phyloP scores from a whole-genome alignment of 2,329 filamentous ascomycete species.

The Oidium heveae region DNA sequence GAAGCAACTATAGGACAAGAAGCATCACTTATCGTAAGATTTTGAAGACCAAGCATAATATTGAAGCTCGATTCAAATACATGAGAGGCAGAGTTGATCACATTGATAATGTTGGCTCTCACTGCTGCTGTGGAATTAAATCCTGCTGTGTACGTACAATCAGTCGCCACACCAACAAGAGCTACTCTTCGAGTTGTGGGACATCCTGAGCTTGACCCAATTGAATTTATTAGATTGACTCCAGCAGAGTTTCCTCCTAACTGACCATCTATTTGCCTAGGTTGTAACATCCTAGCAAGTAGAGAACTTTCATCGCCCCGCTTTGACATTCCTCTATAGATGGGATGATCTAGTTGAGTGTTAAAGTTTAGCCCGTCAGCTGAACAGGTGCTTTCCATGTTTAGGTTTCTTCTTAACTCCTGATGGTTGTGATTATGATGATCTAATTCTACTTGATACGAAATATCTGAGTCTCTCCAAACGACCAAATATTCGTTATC shows the following conservation, averaged over 20 bases:
- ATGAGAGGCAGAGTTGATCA: slow-evolving; percentile 68
- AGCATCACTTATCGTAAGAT: slow-evolving; percentile 51
- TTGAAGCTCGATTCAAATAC: slow-evolving; percentile 85
- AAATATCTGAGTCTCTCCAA: slow-evolving; percentile 74
- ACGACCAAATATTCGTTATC: slow-evolving; percentile 63
- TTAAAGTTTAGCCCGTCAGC: slow-evolving; percentile 68
- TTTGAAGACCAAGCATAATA: slow-evolving; percentile 72
- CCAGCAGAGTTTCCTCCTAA: slow-evolving; percentile 52
- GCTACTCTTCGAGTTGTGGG: slow-evolving; percentile 78
- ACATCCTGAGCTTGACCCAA: slow-evolving; percentile 66
- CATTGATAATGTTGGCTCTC: slow-evolving; percentile 49
- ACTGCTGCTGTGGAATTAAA: slow-evolving; percentile 43
- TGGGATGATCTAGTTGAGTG: slow-evolving; percentile 40
- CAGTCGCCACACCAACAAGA: slow-evolving; percentile 71
- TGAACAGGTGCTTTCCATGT: slow-evolving; percentile 29
- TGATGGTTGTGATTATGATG: slow-evolving; percentile 19
- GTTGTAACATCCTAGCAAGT: slow-evolving; percentile 44
- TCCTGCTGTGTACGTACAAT: slow-evolving; percentile 60
- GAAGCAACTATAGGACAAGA: slow-evolving; percentile 49
- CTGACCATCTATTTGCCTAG: slow-evolving; percentile 44
- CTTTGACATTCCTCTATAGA: slow-evolving; percentile 24
- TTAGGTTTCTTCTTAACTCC: slow-evolving; percentile 10
- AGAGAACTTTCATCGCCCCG: slow-evolving; percentile 29
- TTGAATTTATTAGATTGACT: slow-evolving; percentile 51
- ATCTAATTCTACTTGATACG: slow-evolving; percentile 13